Evolutionary conservation across 2,329 filamentous ascomycete genomes (phyloP), one percentile per base, ranked within the genome.

Genomic region (Apiospora kogelbergensis): DNA sequence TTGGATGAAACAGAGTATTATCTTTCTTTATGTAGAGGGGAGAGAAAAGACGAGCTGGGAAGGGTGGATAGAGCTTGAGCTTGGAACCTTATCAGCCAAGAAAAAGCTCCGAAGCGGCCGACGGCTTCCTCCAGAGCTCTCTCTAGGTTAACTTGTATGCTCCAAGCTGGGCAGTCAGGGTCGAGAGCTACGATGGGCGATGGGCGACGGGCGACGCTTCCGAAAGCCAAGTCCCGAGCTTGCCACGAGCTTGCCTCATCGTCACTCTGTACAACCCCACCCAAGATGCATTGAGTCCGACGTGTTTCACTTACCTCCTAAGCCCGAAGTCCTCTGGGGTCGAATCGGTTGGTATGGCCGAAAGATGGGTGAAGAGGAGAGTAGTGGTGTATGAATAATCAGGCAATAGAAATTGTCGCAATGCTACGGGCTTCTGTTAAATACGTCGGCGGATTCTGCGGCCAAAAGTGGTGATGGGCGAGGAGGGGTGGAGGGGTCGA

Each of bases 291-390:
- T 57, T 57, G 48, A 57, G 17, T 20, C 48, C 48, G 26, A 57
- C 48, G 7, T 30, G 48, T 57, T 57, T 57, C 48, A 57, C 48
- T 57, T 57, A 57, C 48, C 48, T 57, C 48, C 48, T 57, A 57
- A 33, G 33, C 26, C 48, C 48, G 48, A 57, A 20, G 48, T 33
- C 24, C 33, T 30, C 48, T 57, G 48, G 26, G 6, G 48, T 33
- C 26, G 30, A 33, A 33, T 20, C 48, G 48, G 15, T 30, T 57
- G 48, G 24, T 57, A 57, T 57, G 48, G 26, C 48, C 48, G 48
- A 57, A 57, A 46, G 20, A 20, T 57, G 48, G 48, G 30, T 20
- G 26, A 30, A 57, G 22, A 33, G 48, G 30, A 10, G 26, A 30
- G 33, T 10, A 33, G 48, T 30, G 26, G 15, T 20, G 48, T 33